Percentiles rank a stretch among this genome's conserved stretches.
These are phyloP conservation scores for Aegilops speltoides DNA, from an alignment of 176 grass and related monocot genomes.

Conservation along the genomic window DNA sequence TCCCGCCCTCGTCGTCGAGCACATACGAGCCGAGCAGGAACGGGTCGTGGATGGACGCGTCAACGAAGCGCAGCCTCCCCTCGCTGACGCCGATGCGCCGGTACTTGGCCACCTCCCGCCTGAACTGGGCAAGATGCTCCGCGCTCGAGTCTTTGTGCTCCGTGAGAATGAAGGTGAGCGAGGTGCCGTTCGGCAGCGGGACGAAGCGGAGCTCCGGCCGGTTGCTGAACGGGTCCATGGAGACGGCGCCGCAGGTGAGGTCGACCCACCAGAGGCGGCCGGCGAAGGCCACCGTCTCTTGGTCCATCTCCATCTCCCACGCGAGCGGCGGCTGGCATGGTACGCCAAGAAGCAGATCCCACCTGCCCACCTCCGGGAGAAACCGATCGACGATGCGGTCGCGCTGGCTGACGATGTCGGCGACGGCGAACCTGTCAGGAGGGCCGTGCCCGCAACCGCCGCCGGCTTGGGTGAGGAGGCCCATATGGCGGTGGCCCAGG, in stretches of 20 bases:
- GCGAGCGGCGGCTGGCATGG: neutral
- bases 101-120: conserved; percentile 6
- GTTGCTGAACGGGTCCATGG: neutral
- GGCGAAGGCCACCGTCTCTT: conserved; percentile 1
- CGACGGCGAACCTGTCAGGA: neutral
- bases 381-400: conserved; percentile 10
- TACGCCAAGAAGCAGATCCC: neutral
- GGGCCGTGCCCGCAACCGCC: neutral
- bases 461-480: neutral
- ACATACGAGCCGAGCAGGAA: neutral
- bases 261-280: conserved; percentile 14
- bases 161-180: neutral
- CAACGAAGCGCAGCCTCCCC: neutral
- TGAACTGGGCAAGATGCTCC: neutral
- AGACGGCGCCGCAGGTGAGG: neutral
- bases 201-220: conserved; percentile 10
- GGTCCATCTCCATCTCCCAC: conserved; percentile 7
- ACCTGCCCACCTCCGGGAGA: neutral
- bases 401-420: neutral
- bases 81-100: conserved; percentile 5
- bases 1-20: neutral
- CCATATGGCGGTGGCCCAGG: neutral
- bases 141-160: neutral
- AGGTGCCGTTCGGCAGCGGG: neutral
- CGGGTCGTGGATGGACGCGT: neutral